Evolutionary conservation across 805 yeast genomes (phyloP).

Genomic region (Candida caryicola): DNA sequence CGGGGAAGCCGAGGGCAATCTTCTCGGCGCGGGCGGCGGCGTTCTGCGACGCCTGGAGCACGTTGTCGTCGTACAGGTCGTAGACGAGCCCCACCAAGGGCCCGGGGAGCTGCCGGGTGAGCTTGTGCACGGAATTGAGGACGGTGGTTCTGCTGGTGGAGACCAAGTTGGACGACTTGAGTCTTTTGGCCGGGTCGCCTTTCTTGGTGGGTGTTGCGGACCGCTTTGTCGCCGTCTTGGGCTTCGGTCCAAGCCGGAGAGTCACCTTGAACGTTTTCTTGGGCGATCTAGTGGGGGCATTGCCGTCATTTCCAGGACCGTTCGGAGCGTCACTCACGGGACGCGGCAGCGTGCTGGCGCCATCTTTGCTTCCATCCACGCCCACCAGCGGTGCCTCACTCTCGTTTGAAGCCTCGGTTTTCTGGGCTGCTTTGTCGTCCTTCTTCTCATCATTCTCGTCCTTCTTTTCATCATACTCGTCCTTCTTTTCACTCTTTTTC

Average conservation of each 20-base stretch:
- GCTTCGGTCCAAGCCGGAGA: neutral
- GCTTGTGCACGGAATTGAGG: conserved; percentile 23
- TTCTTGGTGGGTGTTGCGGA: conserved; percentile 1
- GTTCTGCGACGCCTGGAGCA: conserved; percentile 17
- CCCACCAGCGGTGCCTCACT: neutral
- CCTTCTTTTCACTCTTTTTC: conserved; percentile 6
- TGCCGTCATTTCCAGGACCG: neutral
- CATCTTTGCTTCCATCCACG: neutral
- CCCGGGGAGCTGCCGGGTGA: conserved; percentile 37
- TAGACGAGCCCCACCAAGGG: conserved; percentile 36
- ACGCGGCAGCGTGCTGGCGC: neutral
- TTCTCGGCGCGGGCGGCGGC: conserved; percentile 17
- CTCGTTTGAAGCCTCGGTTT: neutral
- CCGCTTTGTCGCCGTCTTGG: conserved; percentile 2
- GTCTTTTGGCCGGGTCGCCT: conserved; percentile 4
- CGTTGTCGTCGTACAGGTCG: conserved; percentile 38
- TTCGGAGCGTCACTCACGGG: no score
- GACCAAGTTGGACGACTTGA: conserved; percentile 6
- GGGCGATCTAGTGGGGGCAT: neutral
- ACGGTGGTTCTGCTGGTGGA: conserved; percentile 29
- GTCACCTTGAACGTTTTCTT: conserved; percentile 1
- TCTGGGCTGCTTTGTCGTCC: conserved; percentile 3
- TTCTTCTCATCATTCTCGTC: conserved; percentile 1
- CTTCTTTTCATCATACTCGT: no score
- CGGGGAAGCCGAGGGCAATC: conserved; percentile 37